phyloP scores from a whole-genome alignment of 2,329 filamentous ascomycete genomes.

The Penicillium fuscoglaucum region DNA sequence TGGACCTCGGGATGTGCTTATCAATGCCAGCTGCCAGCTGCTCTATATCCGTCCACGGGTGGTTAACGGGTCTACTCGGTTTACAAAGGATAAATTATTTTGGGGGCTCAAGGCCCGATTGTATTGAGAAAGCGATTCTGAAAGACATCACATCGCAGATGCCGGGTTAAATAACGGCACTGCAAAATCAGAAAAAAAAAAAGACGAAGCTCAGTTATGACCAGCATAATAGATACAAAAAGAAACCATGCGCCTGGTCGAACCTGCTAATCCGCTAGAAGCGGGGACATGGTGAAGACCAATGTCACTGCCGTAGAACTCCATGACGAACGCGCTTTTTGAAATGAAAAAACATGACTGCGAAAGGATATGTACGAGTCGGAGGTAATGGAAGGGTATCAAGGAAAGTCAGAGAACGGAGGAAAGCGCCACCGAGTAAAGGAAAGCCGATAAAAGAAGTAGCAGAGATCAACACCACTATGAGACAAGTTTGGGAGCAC shows the following conservation, averaged over 20 bases:
- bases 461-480: constrained; percentile 13
- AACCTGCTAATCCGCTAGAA: not conserved
- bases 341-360: constrained; percentile 7
- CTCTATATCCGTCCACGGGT: not conserved
- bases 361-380: constrained; percentile 19
- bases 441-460: not conserved
- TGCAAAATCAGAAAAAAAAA: not conserved
- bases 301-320: constrained; percentile 11
- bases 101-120: not conserved
- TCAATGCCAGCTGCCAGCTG: not conserved
- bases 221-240: constrained; percentile 19
- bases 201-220: constrained; percentile 14
- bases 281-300: constrained; percentile 4
- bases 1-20: not conserved
- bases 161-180: not conserved
- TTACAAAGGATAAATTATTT: not conserved
- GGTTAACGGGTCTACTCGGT: not conserved
- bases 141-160: not conserved
- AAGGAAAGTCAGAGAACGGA: constrained; percentile 11
- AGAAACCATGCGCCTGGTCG: constrained; percentile 10
- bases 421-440: not conserved
- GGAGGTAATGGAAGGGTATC: constrained; percentile 18
- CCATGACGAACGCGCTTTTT: constrained; percentile 19
- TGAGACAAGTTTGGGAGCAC: not conserved
- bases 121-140: not conserved